A percentile compares a stretch with the other conserved stretches of the same genome.
Evolutionary conservation across 2,329 filamentous ascomycete genomes (phyloP).

Genomic region (Stemphylium lycopersici): DNA sequence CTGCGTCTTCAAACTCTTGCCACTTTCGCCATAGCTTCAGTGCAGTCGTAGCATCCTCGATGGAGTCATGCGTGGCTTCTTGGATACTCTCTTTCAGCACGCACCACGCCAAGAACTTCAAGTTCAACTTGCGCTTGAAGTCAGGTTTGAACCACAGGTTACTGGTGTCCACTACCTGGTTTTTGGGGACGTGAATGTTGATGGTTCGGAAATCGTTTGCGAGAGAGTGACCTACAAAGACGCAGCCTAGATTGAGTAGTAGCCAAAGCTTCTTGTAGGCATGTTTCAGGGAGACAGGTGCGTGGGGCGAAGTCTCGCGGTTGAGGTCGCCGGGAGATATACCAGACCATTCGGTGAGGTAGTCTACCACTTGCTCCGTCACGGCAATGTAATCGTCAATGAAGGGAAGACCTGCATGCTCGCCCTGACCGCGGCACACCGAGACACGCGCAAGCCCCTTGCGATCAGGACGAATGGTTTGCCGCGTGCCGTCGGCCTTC

Average conservation of each 20-base stretch:
- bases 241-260: constrained; percentile 88
- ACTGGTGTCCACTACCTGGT: constrained; percentile 92
- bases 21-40: constrained; percentile 89
- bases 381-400: constrained; percentile 98
- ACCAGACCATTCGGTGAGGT: constrained; percentile 91
- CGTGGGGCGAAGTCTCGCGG: constrained; percentile 75
- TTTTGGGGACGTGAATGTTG: constrained; percentile 92
- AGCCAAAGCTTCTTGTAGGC: constrained; percentile 99
- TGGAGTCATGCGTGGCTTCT: constrained; percentile 87
- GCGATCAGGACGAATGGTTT: constrained; percentile 88
- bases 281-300: constrained; percentile 83
- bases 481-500: constrained; percentile 89
- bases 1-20: constrained; percentile 84
- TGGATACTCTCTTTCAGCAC: constrained; percentile 95
- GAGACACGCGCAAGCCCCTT: constrained; percentile 93
- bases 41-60: constrained; percentile 92
- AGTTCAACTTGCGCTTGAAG: constrained; percentile 82
- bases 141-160: constrained; percentile 85
- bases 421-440: constrained; percentile 80
- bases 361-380: constrained; percentile 90
- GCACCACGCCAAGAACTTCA: constrained; percentile 87
- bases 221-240: constrained; percentile 91
- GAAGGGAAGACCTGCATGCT: constrained; percentile 81
- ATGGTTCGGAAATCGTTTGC: constrained; percentile 97
- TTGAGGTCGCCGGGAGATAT: constrained; percentile 87